phyloP scores from a whole-genome alignment of 179 eudicot genomes.

The Beta lomatogona region DNA sequence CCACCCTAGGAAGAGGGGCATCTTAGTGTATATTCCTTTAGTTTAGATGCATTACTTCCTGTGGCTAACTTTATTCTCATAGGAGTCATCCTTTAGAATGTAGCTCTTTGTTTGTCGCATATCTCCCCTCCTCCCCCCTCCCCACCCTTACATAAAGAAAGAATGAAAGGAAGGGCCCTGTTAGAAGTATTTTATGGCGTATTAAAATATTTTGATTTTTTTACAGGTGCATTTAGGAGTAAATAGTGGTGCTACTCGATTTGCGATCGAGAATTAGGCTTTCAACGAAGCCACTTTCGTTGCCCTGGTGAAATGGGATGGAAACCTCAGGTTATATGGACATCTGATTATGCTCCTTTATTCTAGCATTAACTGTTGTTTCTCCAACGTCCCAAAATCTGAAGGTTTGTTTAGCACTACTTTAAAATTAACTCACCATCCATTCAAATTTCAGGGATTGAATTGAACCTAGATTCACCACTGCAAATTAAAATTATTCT shows the following conservation, averaged over 20 bases:
- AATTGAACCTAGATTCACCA: too few species aligned
- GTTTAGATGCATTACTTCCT: neutral
- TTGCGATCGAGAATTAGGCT: constrained; percentile 89
- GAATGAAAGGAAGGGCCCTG: neutral
- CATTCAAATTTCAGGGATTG: too few species aligned
- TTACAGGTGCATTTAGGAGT: constrained; percentile 70
- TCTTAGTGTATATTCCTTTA: neutral
- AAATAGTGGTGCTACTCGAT: constrained; percentile 77
- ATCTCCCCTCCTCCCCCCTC: neutral
- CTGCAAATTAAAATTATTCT: too few species aligned
- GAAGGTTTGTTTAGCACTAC: too few species aligned
- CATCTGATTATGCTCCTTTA: constrained; percentile 14
- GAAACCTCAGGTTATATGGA: constrained; percentile 82
- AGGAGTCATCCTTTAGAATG: neutral
- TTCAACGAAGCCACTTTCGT: constrained; percentile 87
- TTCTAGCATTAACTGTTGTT: neutral
- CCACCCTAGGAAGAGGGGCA: neutral
- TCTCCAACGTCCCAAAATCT: neutral
- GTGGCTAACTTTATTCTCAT: neutral
- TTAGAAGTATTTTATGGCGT: neutral
- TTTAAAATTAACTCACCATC: too few species aligned
- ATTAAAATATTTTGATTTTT: neutral
- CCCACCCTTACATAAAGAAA: neutral
- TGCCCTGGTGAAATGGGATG: constrained; percentile 99
- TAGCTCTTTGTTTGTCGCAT: too few species aligned